These are phyloP conservation scores for Nothophoma quercina DNA, from an alignment of 2,329 filamentous ascomycete genomes.

Conservation along the genomic window DNA sequence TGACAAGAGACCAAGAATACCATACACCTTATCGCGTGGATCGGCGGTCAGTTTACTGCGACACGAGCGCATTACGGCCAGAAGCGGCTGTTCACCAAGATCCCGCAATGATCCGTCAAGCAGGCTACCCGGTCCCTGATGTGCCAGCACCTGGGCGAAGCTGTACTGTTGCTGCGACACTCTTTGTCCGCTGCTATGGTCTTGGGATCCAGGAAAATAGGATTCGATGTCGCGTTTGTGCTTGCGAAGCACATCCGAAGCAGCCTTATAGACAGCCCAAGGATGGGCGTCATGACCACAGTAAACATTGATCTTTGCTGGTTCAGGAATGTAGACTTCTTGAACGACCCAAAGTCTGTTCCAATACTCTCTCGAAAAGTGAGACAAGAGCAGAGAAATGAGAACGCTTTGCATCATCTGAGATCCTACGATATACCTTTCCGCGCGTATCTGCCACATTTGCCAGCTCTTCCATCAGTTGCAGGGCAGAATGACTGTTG, in stretches of 20 bases:
- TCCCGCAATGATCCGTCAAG: neutral
- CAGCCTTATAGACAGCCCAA: neutral
- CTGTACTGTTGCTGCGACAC: neutral
- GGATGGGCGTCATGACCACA: neutral
- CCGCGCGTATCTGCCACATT: too few species aligned
- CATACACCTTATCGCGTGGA: neutral
- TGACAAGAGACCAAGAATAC: neutral
- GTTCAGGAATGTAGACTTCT: neutral
- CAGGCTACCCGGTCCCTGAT: neutral
- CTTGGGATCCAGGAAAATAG: neutral
- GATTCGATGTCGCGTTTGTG: neutral
- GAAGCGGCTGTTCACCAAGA: neutral
- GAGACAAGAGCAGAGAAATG: too few species aligned
- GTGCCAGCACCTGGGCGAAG: neutral
- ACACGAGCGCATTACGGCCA: neutral
- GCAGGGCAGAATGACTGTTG: neutral
- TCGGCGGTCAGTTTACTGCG: neutral
- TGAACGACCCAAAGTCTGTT: conserved; percentile 2
- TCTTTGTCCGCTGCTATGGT: neutral
- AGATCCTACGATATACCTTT: too few species aligned
- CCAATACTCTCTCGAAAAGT: conserved; percentile 1
- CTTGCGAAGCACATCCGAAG: neutral
- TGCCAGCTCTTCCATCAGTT: neutral
- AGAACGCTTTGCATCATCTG: too few species aligned
- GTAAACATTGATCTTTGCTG: neutral